phyloP scores from a whole-genome alignment of 2,329 filamentous ascomycete genomes.

The Aspergillus texensis region DNA sequence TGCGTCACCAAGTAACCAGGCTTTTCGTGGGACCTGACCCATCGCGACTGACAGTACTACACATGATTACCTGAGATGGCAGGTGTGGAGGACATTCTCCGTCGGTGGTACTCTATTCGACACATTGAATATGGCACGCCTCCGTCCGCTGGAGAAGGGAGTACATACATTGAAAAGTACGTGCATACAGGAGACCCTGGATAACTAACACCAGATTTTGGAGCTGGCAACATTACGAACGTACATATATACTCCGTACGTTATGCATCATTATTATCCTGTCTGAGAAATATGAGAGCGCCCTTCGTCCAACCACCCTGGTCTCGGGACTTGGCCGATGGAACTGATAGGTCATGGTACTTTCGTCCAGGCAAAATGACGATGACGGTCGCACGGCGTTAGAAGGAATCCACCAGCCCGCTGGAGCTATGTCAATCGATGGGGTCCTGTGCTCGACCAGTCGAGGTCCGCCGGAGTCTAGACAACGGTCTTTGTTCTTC shows the following conservation, averaged over 20 bases:
- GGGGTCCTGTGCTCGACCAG: constrained; percentile 21
- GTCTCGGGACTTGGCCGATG: constrained; percentile 10
- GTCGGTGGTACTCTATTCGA: neutral
- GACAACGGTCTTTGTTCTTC: constrained; percentile 11
- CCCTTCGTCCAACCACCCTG: constrained; percentile 1
- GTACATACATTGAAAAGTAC: neutral
- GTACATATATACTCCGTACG: neutral
- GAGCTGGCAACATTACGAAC: neutral
- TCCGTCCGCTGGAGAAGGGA: neutral
- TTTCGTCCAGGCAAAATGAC: constrained; percentile 13
- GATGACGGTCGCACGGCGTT: constrained; percentile 13
- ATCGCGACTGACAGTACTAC: neutral
- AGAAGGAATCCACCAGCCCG: constrained; percentile 15
- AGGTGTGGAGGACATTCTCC: neutral
- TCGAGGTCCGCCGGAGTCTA: constrained; percentile 28
- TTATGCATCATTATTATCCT: constrained; percentile 2
- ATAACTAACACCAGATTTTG: constrained; percentile 3
- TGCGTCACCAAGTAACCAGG: neutral
- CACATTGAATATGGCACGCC: neutral
- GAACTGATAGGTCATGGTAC: constrained; percentile 24
- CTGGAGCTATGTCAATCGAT: constrained; percentile 16
- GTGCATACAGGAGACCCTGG: neutral
- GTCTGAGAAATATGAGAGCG: neutral
- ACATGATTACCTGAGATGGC: neutral
- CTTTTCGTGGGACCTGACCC: neutral